phyloP scores from a whole-genome alignment of 2,329 filamentous ascomycete species.

The Epichloe baconii region DNA sequence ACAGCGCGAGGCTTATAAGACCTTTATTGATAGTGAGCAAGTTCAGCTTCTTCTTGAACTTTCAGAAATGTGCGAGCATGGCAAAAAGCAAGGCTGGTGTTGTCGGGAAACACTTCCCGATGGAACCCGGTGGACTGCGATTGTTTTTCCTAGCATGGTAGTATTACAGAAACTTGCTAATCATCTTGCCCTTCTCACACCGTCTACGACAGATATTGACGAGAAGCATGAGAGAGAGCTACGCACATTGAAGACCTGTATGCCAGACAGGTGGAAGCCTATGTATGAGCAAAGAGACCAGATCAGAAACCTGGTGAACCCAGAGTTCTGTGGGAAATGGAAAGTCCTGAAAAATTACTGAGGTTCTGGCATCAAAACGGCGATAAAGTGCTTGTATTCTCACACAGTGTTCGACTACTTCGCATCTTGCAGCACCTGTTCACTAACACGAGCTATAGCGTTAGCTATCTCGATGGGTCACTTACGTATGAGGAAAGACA shows the following conservation, averaged over 20 bases:
- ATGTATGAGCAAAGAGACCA: slow-evolving; percentile 66
- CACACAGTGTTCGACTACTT: slow-evolving; percentile 75
- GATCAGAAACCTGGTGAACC: slow-evolving; percentile 68
- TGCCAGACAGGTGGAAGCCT: slow-evolving; percentile 62
- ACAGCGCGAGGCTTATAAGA: slow-evolving; percentile 73
- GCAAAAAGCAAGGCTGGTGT: slow-evolving; percentile 63
- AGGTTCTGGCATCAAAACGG: slow-evolving; percentile 81
- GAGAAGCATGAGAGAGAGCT: slow-evolving; percentile 72
- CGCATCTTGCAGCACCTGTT: slow-evolving; percentile 78
- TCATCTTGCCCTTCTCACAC: slow-evolving; percentile 80
- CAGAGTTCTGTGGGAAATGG: slow-evolving; percentile 95
- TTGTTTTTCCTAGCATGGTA: slow-evolving; percentile 75
- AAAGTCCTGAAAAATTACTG: slow-evolving; percentile 72
- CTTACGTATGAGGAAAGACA: slow-evolving; percentile 76
- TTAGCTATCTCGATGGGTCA: slow-evolving; percentile 80
- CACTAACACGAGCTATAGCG: slow-evolving; percentile 75
- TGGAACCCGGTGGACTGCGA: slow-evolving; percentile 55
- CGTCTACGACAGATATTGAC: slow-evolving; percentile 44
- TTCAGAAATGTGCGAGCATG: slow-evolving; percentile 53
- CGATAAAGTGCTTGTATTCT: slow-evolving; percentile 93
- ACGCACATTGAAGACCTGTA: slow-evolving; percentile 56
- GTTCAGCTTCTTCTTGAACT: slow-evolving; percentile 56
- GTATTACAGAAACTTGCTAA: slow-evolving; percentile 81
- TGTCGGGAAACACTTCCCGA: slow-evolving; percentile 48
- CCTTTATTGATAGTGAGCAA: slow-evolving; percentile 57